These are phyloP conservation scores for Cercospora janseana DNA, from an alignment of 2,329 filamentous ascomycete genomes.

Conservation along the genomic window DNA sequence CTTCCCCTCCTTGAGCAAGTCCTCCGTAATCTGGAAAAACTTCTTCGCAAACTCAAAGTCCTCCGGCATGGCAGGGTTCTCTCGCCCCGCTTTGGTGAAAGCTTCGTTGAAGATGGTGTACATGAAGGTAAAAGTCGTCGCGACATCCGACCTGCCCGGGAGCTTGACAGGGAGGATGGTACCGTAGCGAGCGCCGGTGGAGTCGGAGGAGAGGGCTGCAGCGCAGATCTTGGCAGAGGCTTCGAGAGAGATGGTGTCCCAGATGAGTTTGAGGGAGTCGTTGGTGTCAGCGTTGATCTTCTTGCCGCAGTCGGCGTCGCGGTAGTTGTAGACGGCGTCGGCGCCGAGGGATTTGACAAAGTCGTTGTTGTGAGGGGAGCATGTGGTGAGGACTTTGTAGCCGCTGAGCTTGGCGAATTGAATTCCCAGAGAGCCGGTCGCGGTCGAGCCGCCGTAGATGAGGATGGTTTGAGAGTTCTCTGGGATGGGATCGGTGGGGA, in stretches of 20 bases:
- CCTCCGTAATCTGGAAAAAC: slow-evolving; percentile 43
- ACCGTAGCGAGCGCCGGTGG: slow-evolving; percentile 26
- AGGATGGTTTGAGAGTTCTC: slow-evolving; percentile 40
- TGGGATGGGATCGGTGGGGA: slow-evolving; percentile 44
- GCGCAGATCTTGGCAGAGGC: slow-evolving; percentile 29
- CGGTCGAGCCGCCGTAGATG: slow-evolving; percentile 52
- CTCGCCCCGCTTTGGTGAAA: slow-evolving; percentile 25
- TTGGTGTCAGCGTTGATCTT: slow-evolving; percentile 43
- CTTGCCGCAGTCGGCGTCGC: slow-evolving; percentile 41
- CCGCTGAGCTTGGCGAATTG: slow-evolving; percentile 49
- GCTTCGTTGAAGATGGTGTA: slow-evolving; percentile 33
- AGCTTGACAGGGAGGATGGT: slow-evolving; percentile 29
- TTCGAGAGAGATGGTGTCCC: slow-evolving; percentile 30
- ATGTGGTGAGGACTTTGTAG: slow-evolving; percentile 45
- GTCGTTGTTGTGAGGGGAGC: slow-evolving; percentile 50
- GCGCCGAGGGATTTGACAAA: slow-evolving; percentile 49
- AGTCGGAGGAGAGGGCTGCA: slow-evolving; percentile 27
- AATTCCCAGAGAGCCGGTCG: slow-evolving; percentile 51
- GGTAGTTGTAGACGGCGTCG: slow-evolving; percentile 52
- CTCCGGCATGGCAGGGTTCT: slow-evolving; percentile 30
- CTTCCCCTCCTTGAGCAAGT: slow-evolving; percentile 45
- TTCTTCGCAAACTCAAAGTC: slow-evolving; percentile 46
- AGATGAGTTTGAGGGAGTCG: slow-evolving; percentile 27
- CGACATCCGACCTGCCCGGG: slow-evolving; percentile 24
- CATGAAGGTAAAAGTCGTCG: slow-evolving; percentile 28